Evolutionary conservation across 176 grass and related monocot species (phyloP).

Genomic region (Phoenix dactylifera): DNA sequence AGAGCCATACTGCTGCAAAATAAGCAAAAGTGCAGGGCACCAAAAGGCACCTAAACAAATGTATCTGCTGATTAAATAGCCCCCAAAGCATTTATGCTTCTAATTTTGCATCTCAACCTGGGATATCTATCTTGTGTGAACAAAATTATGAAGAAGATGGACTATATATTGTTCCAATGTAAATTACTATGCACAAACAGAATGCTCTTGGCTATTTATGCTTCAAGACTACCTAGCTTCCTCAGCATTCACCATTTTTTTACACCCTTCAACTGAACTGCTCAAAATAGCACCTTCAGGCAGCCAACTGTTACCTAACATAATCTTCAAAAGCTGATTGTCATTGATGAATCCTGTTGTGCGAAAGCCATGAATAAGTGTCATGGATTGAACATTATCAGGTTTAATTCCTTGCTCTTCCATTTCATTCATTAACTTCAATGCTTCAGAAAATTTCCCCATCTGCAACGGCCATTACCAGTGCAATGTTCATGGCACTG

Average conservation of each 20-base stretch:
- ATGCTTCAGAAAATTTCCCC: constrained; percentile 30
- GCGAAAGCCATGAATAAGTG: constrained; percentile 22
- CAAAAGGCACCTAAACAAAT: too few relatives aligned
- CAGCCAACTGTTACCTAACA: constrained; percentile 34
- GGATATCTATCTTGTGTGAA: too few relatives aligned
- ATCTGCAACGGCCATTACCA: constrained; percentile 32
- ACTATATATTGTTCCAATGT: too few relatives aligned
- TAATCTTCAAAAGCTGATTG: constrained; percentile 30
- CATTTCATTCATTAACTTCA: constrained; percentile 40
- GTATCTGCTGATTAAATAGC: too few relatives aligned
- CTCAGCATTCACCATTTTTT: constrained; percentile 21
- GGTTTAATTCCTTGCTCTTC: constrained; percentile 25
- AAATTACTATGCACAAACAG: too few relatives aligned
- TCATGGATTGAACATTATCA: constrained; percentile 25
- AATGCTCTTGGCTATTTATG: neutral
- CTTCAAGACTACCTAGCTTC: neutral
- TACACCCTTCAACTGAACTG: constrained; percentile 16
- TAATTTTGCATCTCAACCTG: too few relatives aligned
- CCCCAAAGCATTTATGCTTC: too few relatives aligned
- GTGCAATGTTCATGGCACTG: constrained; percentile 15
- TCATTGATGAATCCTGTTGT: constrained; percentile 31
- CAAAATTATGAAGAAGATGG: too few relatives aligned
- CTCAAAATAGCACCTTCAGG: constrained; percentile 32
- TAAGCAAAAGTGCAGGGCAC: too few relatives aligned
- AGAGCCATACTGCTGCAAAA: too few relatives aligned